These are phyloP conservation scores for Torulaspora pretoriensis DNA, from an alignment of 1,139 yeast genomes.

Conservation along the genomic window DNA sequence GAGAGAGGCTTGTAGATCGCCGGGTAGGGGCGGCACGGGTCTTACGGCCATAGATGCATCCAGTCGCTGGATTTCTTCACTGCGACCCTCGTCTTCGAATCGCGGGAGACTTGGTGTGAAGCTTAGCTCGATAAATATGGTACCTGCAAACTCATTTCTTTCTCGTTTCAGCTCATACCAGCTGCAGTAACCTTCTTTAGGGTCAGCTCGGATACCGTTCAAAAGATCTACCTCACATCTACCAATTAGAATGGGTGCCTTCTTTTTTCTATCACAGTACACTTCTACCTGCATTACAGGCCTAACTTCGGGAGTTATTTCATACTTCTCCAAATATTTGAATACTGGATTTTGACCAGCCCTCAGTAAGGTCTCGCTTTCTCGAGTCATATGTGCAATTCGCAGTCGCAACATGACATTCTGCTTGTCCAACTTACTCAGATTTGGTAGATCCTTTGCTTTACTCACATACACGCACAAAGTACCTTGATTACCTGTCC, in stretches of 20 bases:
- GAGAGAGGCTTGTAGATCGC: conserved; percentile 14
- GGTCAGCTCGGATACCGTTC: conserved; percentile 60
- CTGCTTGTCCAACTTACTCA: conserved; percentile 80
- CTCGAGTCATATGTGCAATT: conserved; percentile 73
- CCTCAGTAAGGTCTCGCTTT: conserved; percentile 66
- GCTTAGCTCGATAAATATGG: conserved; percentile 84
- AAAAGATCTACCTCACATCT: conserved; percentile 74
- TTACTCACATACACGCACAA: conserved; percentile 43
- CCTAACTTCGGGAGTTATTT: conserved; percentile 55
- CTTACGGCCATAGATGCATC: conserved; percentile 34
- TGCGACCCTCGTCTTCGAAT: conserved; percentile 13
- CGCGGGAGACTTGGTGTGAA: conserved; percentile 66
- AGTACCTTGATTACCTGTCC: conserved; percentile 39
- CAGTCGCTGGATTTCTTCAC: conserved; percentile 19
- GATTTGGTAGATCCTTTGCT: conserved; percentile 74
- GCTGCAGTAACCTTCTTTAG: conserved; percentile 73
- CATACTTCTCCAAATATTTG: conserved; percentile 73
- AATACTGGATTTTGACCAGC: conserved; percentile 93
- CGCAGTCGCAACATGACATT: conserved; percentile 81
- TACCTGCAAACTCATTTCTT: conserved; percentile 75
- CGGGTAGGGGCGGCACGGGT: conserved; percentile 41
- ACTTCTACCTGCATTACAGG: conserved; percentile 67
- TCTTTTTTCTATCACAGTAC: conserved; percentile 74
- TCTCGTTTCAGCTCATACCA: conserved; percentile 75
- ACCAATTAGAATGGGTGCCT: conserved; percentile 83